A percentile compares a stretch with the other conserved stretches of the same genome.
Evolutionary conservation across 352 stramenopile genomes (phyloP).

Genomic region (Thalassiosira hispida): DNA sequence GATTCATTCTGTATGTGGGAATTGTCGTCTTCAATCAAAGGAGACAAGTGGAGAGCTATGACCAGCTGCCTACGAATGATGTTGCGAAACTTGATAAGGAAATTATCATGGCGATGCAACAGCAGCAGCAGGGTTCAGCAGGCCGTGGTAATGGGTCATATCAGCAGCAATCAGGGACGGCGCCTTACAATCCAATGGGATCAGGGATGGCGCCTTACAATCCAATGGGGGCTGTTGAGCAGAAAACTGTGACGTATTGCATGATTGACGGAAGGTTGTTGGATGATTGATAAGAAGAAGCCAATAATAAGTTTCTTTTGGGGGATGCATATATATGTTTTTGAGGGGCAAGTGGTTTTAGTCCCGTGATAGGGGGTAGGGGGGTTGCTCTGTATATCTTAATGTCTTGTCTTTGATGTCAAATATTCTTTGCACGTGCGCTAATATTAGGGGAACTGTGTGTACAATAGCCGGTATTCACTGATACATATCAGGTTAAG

Average conservation of each 20-base stretch:
- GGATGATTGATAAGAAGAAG: conserved; percentile 30
- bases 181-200: conserved; percentile 1
- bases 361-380: too few relatives aligned
- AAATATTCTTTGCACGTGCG: too few relatives aligned
- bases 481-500: too few relatives aligned
- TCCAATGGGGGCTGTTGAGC: conserved; percentile 31
- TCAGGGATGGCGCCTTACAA: background rate
- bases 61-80: conserved; percentile 27
- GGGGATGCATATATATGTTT: too few relatives aligned
- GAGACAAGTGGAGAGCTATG: conserved; percentile 33
- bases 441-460: too few relatives aligned
- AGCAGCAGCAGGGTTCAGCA: conserved; percentile 4
- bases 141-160: conserved; percentile 12
- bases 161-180: conserved; percentile 18
- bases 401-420: too few relatives aligned
- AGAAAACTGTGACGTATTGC: conserved; percentile 77
- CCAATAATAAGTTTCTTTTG: too few relatives aligned
- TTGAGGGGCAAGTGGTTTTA: too few relatives aligned
- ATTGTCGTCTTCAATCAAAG: conserved; percentile 38
- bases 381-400: too few relatives aligned
- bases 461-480: too few relatives aligned
- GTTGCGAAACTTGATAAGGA: conserved; percentile 17
- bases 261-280: conserved; percentile 75
- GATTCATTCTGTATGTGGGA: conserved; percentile 38
- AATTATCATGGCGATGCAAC: conserved; percentile 13